Conservation (phyloP, 805 yeast genomes). For the Suhomyces sp. region DNA sequence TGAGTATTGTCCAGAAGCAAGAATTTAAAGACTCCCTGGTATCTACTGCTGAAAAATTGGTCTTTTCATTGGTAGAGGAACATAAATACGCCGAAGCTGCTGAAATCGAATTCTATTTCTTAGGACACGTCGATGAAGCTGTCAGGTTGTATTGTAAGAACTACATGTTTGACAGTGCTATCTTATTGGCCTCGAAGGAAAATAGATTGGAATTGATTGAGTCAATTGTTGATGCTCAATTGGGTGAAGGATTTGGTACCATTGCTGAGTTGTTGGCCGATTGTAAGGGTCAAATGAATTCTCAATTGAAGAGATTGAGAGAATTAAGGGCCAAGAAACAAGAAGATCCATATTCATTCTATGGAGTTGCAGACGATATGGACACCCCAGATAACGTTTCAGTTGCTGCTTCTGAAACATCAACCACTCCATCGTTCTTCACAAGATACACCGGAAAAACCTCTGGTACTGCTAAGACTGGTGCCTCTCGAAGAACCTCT, state of each 20-base stretch:
- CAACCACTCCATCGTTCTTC: slow-evolving; percentile 88
- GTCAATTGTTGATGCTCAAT: slow-evolving; percentile 63
- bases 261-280: slow-evolving; percentile 92
- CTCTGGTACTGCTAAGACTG: slow-evolving; percentile 92
- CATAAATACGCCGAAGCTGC: slow-evolving; percentile 83
- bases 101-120: slow-evolving; percentile 61
- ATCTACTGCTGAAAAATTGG: slow-evolving; percentile 59
- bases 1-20: slow-evolving; percentile 52
- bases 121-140: slow-evolving; percentile 62
- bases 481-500: slow-evolving; percentile 88
- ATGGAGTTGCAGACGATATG: slow-evolving; percentile 56
- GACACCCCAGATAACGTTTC: slow-evolving; percentile 93
- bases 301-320: slow-evolving; percentile 81
- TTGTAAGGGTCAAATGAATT: slow-evolving; percentile 77
- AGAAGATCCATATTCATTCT: slow-evolving; percentile 83
- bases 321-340: slow-evolving; percentile 82
- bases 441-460: slow-evolving; percentile 97
- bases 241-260: slow-evolving; percentile 85
- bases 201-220: slow-evolving; percentile 48
- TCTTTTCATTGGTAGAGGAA: slow-evolving; percentile 58
- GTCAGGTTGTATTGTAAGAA: slow-evolving; percentile 71
- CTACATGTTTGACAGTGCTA: slow-evolving; percentile 72
- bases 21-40: slow-evolving; percentile 38
- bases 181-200: slow-evolving; percentile 56
- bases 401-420: slow-evolving; percentile 89